These are phyloP conservation scores for Akanthomyces uredinophilus DNA, from an alignment of 2,329 filamentous ascomycete genomes.

Conservation along the genomic window DNA sequence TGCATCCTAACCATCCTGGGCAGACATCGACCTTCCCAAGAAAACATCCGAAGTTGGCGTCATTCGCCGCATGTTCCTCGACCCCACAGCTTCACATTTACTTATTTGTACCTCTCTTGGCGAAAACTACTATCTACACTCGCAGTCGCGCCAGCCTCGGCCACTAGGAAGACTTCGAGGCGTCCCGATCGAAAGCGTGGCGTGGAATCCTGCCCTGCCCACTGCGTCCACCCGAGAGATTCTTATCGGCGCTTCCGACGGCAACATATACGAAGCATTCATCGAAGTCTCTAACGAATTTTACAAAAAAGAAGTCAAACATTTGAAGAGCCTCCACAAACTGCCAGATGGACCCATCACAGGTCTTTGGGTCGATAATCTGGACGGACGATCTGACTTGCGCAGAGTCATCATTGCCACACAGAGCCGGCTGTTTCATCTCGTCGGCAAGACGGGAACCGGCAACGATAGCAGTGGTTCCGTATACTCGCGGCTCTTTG, in stretches of 20 bases:
- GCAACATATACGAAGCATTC: slow-evolving; percentile 89
- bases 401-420: slow-evolving; percentile 78
- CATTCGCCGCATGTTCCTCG: slow-evolving; percentile 94
- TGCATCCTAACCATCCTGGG: slow-evolving; percentile 9
- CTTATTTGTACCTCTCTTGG: slow-evolving; percentile 85
- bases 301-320: slow-evolving; percentile 91
- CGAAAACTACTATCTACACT: slow-evolving; percentile 97
- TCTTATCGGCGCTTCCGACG: slow-evolving; percentile 83
- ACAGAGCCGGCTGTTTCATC: slow-evolving; percentile 70
- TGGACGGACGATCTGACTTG: slow-evolving; percentile 63
- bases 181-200: slow-evolving; percentile 80
- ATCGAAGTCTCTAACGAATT: slow-evolving; percentile 94
- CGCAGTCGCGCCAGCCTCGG: slow-evolving; percentile 84
- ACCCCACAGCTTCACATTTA: slow-evolving; percentile 91
- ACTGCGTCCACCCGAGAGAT: slow-evolving; percentile 95
- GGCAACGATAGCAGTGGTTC: slow-evolving; percentile 76
- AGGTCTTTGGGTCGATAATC: slow-evolving; percentile 76
- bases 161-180: slow-evolving; percentile 76
- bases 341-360: slow-evolving; percentile 77
- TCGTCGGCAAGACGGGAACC: slow-evolving; percentile 70
- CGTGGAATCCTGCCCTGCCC: slow-evolving; percentile 90
- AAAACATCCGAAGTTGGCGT: slow-evolving; percentile 85
- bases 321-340: slow-evolving; percentile 77
- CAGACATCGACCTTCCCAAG: slow-evolving; percentile 95
- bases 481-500: slow-evolving; percentile 83